Evolutionary conservation across 805 yeast genomes (phyloP), one percentile per base, ranked within the genome.

Genomic region (Saccharomycopsis fermentans): DNA sequence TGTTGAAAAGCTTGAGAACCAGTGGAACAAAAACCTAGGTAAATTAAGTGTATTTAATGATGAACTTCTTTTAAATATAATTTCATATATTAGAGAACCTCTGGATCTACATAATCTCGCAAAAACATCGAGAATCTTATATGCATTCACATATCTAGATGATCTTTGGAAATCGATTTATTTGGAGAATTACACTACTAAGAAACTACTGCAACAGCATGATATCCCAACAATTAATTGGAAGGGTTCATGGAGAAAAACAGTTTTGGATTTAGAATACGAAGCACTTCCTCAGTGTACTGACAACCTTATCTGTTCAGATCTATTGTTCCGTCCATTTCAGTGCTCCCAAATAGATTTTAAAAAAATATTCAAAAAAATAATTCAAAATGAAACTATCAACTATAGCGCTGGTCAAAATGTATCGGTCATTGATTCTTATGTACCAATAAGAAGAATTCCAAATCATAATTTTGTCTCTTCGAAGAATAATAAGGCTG

Each of bases 161-260:
- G 96, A 90, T 55, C 64, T 86, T 26, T 90, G 97, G 97, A 86
- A 85, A 65, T 77, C 75, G 58, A 58, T 84, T 52, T 82, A 83
- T 65, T 71, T 77, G 37, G 69, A 24, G 40, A 34, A 26, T 19
- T 17, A 48, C n/a, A 53, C 54, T 5, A 37, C 39, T 12, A 39
- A 54, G 24, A 26, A 54, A 16, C 26, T 9, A 52, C 32, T 51
- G 32, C 26, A 8, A 34, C 17, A 14, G n/a, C 37, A 47, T n/a
- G 24, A 24, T 19, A 50, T 29, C 19, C 36, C 53, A 36, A 56
- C 9, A 60, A 65, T 52, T 36, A 43, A 52, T 11, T 62, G 97
- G 97, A 68, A 65, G 34, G 96, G 97, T 0, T 79, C 90, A 1
- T 90, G 97, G 97, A 77, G 91, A 64, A 72, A 78, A 40, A 82